phyloP scores from a whole-genome alignment of 1,284 basidiomycete genomes.

The Tilletia setariae region DNA sequence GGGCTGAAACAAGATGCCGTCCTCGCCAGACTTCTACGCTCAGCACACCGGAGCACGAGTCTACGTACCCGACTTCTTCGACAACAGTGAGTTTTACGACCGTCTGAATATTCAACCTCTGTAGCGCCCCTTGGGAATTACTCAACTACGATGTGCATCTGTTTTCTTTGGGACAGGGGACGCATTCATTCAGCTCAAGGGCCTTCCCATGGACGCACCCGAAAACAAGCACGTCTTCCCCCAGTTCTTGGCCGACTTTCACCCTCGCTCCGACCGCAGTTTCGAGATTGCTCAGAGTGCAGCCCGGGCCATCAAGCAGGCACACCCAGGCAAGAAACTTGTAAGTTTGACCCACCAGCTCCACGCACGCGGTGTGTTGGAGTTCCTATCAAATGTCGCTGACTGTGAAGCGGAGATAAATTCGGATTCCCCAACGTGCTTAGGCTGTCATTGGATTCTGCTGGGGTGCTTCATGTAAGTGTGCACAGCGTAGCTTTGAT shows the following conservation, averaged over 20 bases:
- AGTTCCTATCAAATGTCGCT: too few relatives aligned
- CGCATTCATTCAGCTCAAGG: background rate
- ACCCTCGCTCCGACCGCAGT: background rate
- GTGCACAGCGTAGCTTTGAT: background rate
- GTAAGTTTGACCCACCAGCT: background rate
- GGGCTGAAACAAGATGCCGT: background rate
- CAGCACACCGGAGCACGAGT: slow-evolving; percentile 21
- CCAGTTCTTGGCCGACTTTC: background rate
- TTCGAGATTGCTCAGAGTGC: background rate
- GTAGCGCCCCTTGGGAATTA: too few relatives aligned
- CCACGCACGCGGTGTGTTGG: too few relatives aligned
- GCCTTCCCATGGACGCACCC: background rate
- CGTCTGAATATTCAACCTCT: too few relatives aligned
- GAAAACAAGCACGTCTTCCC: background rate
- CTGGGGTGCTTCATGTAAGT: slow-evolving; percentile 10
- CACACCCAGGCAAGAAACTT: background rate
- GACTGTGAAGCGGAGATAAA: too few relatives aligned
- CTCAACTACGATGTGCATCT: background rate
- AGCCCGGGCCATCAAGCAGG: background rate
- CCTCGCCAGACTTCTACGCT: slow-evolving; percentile 24
- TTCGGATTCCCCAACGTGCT: too few relatives aligned
- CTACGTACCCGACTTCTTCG: slow-evolving; percentile 20
- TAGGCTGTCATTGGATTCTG: background rate
- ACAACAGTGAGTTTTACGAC: background rate
- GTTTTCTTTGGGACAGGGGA: background rate